phyloP scores from a whole-genome alignment of 805 yeast genomes.

The Kodamaea sagamina region DNA sequence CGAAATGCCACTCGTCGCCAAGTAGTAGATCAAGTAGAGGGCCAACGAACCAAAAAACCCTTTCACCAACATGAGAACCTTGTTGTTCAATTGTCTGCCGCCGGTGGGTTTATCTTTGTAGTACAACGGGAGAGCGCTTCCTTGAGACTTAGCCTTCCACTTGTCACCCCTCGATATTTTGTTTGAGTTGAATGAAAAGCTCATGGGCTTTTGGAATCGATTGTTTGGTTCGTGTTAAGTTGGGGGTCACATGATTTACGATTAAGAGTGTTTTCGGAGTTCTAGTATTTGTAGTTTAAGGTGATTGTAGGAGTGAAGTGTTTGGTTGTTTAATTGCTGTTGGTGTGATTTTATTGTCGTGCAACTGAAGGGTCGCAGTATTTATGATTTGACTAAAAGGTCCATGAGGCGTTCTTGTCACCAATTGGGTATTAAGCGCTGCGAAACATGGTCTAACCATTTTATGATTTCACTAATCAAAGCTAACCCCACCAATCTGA shows the following conservation, averaged over 20 bases:
- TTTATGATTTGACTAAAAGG: no score
- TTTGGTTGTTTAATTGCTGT: no score
- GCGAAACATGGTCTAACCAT: no score
- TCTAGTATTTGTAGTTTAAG: no score
- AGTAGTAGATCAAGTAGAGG: slow-evolving; percentile 42
- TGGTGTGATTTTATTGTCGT: no score
- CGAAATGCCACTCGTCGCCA: slow-evolving; percentile 13
- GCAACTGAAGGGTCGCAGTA: no score
- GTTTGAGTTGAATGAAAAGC: slow-evolving; percentile 15
- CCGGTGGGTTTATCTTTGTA: slow-evolving; percentile 36
- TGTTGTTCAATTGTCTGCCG: slow-evolving; percentile 11
- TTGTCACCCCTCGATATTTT: slow-evolving; percentile 16
- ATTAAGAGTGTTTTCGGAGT: no score
- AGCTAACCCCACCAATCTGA: no score
- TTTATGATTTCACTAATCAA: no score
- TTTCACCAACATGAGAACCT: slow-evolving; percentile 41
- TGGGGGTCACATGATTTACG: background rate
- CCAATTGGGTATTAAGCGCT: no score
- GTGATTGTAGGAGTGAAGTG: no score
- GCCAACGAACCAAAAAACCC: slow-evolving; percentile 42
- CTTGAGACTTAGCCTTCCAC: slow-evolving; percentile 23
- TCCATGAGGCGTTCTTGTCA: no score
- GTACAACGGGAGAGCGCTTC: slow-evolving; percentile 30
- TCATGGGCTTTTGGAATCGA: slow-evolving; percentile 8
- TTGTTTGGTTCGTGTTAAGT: background rate